Evolutionary conservation across 768 basidiomycete species (phyloP), one percentile per base, ranked within the genome.

Genomic region (Lactarius vividus): DNA sequence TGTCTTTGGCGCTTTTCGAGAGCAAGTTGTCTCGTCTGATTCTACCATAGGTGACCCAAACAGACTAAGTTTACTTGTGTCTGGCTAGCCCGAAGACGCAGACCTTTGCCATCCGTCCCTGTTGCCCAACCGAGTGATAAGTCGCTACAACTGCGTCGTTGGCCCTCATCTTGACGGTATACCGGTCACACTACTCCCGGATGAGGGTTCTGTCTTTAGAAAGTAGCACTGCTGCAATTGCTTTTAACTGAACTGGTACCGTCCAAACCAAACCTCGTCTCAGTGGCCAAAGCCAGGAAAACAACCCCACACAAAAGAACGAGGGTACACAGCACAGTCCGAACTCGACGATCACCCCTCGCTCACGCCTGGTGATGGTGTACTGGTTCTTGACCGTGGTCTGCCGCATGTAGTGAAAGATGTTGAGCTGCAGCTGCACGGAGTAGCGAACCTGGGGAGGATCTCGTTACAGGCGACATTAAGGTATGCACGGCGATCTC

Each of bases 391-490:
- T 95, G 37, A 97, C 91, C 2, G 87, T 88, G 15, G 88, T 87
- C 23, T 92, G 89, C 46, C 92, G 86, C 0, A 92, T 89, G 74
- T 93, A 88, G 29, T 85, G 83, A 57, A 97, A 92, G 7, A 88
- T 86, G 77, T 96, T 96, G 58, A 98, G 81, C 73, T 97, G 94
- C 67, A 98, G 79, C 76, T 97, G 95, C 18, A 96, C 96, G 70
- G 94, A 91, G 75, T 95, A 92, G 63, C 96, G 91, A 54, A 97
- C 84, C 74, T 92, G 88, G 2, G 92, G 82, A 98, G 79, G 2
- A 88, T 85, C 74, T 92, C 87, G 78, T 98, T 98, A 65, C 96
- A 85, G 29, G 96, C 94, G 71, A 98, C 91, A 77, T 88, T 94
- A 57, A 98, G 86, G 76, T 96, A 96, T 0, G 96, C 96, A 54